Percentiles rank a stretch among this genome's conserved stretches.
These are phyloP conservation scores for Plectosphaerella plurivora DNA, from an alignment of 2,329 filamentous ascomycete species.

Conservation along the genomic window DNA sequence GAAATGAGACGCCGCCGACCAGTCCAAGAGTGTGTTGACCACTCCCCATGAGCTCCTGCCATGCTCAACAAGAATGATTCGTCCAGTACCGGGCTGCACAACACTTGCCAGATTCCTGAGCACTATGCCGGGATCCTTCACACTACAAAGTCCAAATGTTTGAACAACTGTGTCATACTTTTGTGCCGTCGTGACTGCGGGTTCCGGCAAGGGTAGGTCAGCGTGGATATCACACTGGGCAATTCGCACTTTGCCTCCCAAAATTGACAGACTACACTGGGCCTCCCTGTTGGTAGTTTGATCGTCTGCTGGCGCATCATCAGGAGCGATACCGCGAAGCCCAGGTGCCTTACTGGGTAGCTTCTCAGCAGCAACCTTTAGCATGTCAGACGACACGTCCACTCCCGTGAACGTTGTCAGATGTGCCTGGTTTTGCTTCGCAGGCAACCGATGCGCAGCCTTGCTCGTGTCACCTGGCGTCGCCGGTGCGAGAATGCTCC, in stretches of 20 bases:
- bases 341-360: conserved; percentile 39
- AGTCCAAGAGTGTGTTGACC: conserved; percentile 53
- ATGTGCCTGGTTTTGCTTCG: background rate
- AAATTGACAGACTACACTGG: conserved; percentile 27
- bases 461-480: background rate
- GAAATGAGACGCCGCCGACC: conserved; percentile 50
- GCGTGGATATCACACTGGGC: conserved; percentile 43
- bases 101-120: conserved; percentile 47
- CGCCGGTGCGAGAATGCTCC: conserved; percentile 22
- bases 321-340: conserved; percentile 22
- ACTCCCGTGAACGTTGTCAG: conserved; percentile 53
- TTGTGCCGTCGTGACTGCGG: conserved; percentile 23
- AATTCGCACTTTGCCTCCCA: conserved; percentile 39
- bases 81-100: conserved; percentile 49
- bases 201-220: conserved; percentile 32
- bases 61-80: conserved; percentile 60
- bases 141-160: conserved; percentile 62
- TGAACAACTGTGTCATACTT: conserved; percentile 61
- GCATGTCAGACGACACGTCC: conserved; percentile 57
- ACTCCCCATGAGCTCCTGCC: conserved; percentile 51
- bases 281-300: too few relatives aligned
- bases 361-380: conserved; percentile 51
- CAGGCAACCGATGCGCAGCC: background rate
- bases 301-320: background rate
- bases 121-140: conserved; percentile 49